Evolutionary conservation across 805 yeast genomes (phyloP), one percentile per base, ranked within the genome.

Genomic region (Starmerella apis): DNA sequence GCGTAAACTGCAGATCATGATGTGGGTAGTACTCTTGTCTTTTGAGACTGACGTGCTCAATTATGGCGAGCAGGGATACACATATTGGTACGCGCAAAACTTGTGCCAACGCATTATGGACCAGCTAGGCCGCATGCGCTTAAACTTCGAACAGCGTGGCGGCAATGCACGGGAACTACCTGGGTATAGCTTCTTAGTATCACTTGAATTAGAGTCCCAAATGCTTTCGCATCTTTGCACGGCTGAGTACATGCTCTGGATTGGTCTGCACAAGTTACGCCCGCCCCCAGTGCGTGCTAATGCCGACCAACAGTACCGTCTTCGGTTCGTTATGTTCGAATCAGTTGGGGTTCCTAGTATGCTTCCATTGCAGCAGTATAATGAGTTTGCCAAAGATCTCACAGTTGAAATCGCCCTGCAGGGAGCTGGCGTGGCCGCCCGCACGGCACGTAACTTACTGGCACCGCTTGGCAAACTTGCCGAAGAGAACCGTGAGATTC

Each of bases 251-350:
- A 56, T 56, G 53, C 61, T 61, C 49, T 56, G 53, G 46, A 42
- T 58, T 7, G 59, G 56, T 4, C 46, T 59, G 24, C 55, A 57
- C 42, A 31, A 47, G 31, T 32, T 54, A 10, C 31, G 41, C 6
- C 46, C 54, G 27, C 60, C 60, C 18, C 35, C 49, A 14, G 27
- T 22, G 23, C 48, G 65, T 2, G 37, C 44, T 4, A 42, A 43
- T 28, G 45, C 37, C 11, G 67, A 67, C 42, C 55, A 69, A 32
- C 61, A 75, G 16, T 80, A 73, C 61, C 66, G 72, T 9, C 67
- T 86, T 42, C 75, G 94, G 56, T 73, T 86, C 75, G 86, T 86
- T 63, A 79, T 92, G 3, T 85, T 83, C 68, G 76, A 81, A 20
- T 75, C 86, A 0, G 81, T 87, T 19, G 95, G 94, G 0, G 78